These are phyloP conservation scores for Chaetomiaceae sp. DNA, from an alignment of 2,329 filamentous ascomycete genomes.

Conservation along the genomic window DNA sequence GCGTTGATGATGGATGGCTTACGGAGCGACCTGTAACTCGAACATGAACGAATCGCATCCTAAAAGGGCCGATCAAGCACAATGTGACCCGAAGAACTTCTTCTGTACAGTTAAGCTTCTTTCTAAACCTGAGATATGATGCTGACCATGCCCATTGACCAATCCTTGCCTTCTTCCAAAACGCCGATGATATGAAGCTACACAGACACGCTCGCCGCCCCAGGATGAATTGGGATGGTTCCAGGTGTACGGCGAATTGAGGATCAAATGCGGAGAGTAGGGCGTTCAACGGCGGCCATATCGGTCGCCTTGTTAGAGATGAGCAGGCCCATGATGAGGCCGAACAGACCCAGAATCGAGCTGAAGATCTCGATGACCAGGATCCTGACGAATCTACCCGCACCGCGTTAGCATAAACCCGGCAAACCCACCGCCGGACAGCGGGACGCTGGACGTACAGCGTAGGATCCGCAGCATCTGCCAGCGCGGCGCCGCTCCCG, in stretches of 20 bases:
- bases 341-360: slow-evolving; percentile 92
- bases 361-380: slow-evolving; percentile 99
- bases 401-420: slow-evolving; percentile 22
- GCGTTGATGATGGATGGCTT: slow-evolving; percentile 69
- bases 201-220: slow-evolving; percentile 20
- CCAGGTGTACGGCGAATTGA: not conserved
- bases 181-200: slow-evolving; percentile 24
- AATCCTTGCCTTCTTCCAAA: slow-evolving; percentile 20
- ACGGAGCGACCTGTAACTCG: slow-evolving; percentile 24
- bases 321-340: slow-evolving; percentile 87
- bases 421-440: not conserved
- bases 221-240: slow-evolving; percentile 15
- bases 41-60: not conserved
- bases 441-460: slow-evolving; percentile 54
- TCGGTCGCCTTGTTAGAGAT: slow-evolving; percentile 77
- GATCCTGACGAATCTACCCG: slow-evolving; percentile 86
- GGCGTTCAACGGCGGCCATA: slow-evolving; percentile 44
- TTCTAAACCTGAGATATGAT: slow-evolving; percentile 19
- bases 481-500: slow-evolving; percentile 89
- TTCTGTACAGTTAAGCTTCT: slow-evolving; percentile 21
- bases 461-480: slow-evolving; percentile 85
- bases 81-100: slow-evolving; percentile 14
- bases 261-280: not conserved
- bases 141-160: slow-evolving; percentile 21
- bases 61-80: slow-evolving; percentile 4